Evolutionary conservation across 768 basidiomycete species (phyloP).

Genomic region (Omphalotus guepiniiformis): DNA sequence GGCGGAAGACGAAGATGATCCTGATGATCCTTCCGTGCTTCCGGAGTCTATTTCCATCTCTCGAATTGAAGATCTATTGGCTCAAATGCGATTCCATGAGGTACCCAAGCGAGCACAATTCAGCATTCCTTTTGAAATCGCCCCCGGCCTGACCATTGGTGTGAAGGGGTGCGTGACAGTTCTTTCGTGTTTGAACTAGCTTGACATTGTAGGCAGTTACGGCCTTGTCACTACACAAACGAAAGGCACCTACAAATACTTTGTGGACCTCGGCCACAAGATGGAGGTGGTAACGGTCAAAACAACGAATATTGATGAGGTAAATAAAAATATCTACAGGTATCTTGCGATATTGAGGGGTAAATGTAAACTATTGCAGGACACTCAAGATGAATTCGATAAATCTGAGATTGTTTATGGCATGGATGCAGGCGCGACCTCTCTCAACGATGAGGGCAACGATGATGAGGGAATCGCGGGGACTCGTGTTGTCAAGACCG

Average conservation of each 20-base stretch:
- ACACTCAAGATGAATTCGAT: constrained; percentile 41
- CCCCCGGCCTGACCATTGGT: constrained; percentile 68
- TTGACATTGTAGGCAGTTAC: constrained; percentile 51
- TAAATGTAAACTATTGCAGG: constrained; percentile 23
- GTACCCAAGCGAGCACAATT: constrained; percentile 81
- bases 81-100: constrained; percentile 79
- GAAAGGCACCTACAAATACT: constrained; percentile 79
- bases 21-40: constrained; percentile 40
- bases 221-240: constrained; percentile 85
- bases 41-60: constrained; percentile 71
- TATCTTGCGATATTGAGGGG: too few relatives aligned
- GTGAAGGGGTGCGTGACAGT: constrained; percentile 64
- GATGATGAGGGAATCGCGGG: constrained; percentile 35
- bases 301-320: constrained; percentile 78
- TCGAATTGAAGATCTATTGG: constrained; percentile 71
- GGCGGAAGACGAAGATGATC: constrained; percentile 41
- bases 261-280: constrained; percentile 70
- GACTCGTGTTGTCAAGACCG: constrained; percentile 42
- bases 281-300: constrained; percentile 72
- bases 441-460: constrained; percentile 33
- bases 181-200: not conserved
- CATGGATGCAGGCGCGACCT: constrained; percentile 27
- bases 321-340: too few relatives aligned
- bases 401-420: constrained; percentile 45
- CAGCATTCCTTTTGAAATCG: constrained; percentile 77